phyloP scores from a whole-genome alignment of 305 asterid species.

The Solanum chacoense region DNA sequence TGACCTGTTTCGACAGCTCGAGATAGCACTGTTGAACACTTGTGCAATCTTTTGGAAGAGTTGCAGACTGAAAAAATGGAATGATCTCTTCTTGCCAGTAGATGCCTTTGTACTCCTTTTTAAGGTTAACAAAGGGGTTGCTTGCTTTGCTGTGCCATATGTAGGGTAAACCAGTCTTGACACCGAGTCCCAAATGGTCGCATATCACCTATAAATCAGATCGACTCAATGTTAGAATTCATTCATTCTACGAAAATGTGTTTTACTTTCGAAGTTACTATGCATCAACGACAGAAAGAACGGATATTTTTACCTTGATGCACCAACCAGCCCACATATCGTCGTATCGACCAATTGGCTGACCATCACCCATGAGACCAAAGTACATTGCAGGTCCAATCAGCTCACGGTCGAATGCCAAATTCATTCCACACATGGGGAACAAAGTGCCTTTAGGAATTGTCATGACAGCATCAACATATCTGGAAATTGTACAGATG shows the following conservation, averaged over 20 bases:
- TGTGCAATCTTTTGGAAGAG: constrained; percentile 9
- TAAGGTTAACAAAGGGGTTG: constrained; percentile 9
- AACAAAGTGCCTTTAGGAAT: constrained; percentile 7
- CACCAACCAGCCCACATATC: constrained; percentile 15
- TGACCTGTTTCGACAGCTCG: constrained; percentile 7
- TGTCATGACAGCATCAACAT: constrained; percentile 8
- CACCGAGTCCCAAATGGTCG: constrained; percentile 4
- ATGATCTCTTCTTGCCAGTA: constrained; percentile 11
- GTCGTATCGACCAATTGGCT: constrained; percentile 9
- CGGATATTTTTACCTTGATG: not conserved
- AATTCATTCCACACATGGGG: constrained; percentile 10
- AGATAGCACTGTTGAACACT: constrained; percentile 8
- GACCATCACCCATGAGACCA: constrained; percentile 12
- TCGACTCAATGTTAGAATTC: not conserved
- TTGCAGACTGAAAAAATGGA: constrained; percentile 5
- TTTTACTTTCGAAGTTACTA: not conserved
- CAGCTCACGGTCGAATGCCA: constrained; percentile 5
- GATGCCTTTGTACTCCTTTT: constrained; percentile 10
- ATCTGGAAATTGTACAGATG: not conserved
- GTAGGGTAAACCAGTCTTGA: constrained; percentile 11
- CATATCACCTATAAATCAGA: constrained; percentile 1
- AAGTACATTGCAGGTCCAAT: constrained; percentile 13
- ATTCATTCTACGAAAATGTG: not conserved
- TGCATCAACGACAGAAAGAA: not conserved
- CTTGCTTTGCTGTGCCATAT: constrained; percentile 13